Conservation (phyloP, 495 filamentous ascomycete species). For the Aspergillus conjunctus region DNA sequence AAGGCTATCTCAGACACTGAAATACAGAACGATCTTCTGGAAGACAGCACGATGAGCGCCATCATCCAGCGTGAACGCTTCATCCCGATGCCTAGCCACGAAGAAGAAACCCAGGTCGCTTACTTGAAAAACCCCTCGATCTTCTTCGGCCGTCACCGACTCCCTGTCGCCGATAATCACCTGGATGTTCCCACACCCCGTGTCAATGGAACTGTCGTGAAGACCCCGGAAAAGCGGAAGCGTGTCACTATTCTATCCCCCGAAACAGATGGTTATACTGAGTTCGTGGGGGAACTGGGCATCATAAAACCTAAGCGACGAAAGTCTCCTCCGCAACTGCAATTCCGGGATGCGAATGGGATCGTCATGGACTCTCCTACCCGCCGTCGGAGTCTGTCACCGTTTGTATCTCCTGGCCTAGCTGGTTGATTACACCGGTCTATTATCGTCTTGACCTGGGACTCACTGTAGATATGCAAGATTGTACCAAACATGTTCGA, state of each 20-base stretch:
- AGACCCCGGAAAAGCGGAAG: constrained; percentile 22
- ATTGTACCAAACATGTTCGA: too few species aligned
- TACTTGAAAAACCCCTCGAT: constrained; percentile 32
- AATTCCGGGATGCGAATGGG: constrained; percentile 23
- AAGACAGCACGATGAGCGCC: constrained; percentile 73
- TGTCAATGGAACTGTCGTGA: not conserved
- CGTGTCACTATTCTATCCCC: constrained; percentile 3
- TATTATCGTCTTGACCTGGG: not conserved
- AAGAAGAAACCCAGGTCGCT: constrained; percentile 31
- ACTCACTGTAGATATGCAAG: not conserved
- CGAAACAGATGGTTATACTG: not conserved
- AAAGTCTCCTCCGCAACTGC: constrained; percentile 10
- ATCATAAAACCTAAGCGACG: constrained; percentile 24
- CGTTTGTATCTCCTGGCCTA: not conserved
- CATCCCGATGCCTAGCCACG: constrained; percentile 54
- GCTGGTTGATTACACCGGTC: not conserved
- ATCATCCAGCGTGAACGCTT: constrained; percentile 78
- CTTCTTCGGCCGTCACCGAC: constrained; percentile 45
- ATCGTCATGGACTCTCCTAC: constrained; percentile 27
- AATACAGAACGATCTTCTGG: constrained; percentile 65
- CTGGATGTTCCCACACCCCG: not conserved
- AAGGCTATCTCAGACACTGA: constrained; percentile 79
- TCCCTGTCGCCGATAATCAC: constrained; percentile 42
- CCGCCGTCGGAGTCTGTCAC: constrained; percentile 16
- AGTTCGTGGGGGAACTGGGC: constrained; percentile 13